A percentile compares a stretch with the other conserved stretches of the same genome.
Evolutionary conservation across 345 rosid species (phyloP).

Genomic region (Sonneratia caseolaris): DNA sequence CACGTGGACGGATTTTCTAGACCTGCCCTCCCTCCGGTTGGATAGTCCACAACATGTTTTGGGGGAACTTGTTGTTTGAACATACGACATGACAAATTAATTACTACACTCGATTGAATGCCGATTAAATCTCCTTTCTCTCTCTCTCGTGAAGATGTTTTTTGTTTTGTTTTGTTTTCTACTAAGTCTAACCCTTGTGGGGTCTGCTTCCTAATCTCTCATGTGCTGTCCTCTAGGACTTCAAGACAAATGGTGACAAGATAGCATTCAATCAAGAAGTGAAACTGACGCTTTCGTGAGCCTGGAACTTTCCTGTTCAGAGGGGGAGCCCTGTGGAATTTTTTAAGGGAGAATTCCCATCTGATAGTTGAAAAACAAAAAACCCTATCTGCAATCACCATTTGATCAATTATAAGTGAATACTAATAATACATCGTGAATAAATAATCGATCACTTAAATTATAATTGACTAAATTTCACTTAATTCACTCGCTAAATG

Average conservation of each 20-base stretch:
- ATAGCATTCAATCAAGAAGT: slow-evolving; percentile 8
- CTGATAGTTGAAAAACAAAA: too few species aligned
- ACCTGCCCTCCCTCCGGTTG: slow-evolving; percentile 8
- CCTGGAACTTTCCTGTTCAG: not conserved
- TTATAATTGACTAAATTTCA: too few species aligned
- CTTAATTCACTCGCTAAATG: too few species aligned
- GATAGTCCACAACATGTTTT: slow-evolving; percentile 14
- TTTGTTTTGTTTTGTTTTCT: slow-evolving; percentile 1
- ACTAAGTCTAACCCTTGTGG: not conserved
- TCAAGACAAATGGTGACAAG: not conserved
- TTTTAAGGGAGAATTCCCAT: too few species aligned
- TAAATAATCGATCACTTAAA: too few species aligned
- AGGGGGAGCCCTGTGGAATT: too few species aligned
- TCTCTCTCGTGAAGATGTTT: not conserved
- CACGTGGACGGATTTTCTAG: too few species aligned
- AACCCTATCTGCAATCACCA: too few species aligned
- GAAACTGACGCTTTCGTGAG: not conserved
- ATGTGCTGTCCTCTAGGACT: not conserved
- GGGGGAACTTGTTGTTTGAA: slow-evolving; percentile 36
- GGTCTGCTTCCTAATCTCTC: not conserved
- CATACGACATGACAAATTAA: slow-evolving; percentile 18
- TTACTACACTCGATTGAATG: not conserved
- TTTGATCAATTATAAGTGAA: too few species aligned
- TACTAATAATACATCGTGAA: too few species aligned
- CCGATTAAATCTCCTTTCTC: not conserved